Conservation (phyloP, 148 eudicot genomes). For the Silene conica region DNA sequence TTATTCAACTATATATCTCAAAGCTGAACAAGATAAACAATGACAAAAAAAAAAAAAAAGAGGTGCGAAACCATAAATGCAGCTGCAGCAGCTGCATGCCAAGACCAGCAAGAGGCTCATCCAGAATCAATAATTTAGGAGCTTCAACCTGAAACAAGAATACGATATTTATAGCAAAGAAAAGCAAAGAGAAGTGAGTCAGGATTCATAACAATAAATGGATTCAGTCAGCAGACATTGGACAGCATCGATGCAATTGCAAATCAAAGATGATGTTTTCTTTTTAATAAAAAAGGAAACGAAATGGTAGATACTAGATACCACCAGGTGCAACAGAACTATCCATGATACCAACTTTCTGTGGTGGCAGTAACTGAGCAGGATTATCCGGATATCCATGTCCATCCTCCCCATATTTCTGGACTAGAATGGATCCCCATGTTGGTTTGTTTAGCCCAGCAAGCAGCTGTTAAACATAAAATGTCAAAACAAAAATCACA, state of each 20-base stretch:
- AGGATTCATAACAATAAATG: background rate
- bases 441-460: conserved; percentile 92
- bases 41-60: background rate
- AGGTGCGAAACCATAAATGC: background rate
- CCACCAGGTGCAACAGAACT: background rate
- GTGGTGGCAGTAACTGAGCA: conserved; percentile 50
- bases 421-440: conserved; percentile 71
- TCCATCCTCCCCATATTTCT: conserved; percentile 65
- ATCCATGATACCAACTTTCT: conserved; percentile 61
- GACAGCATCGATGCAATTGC: background rate
- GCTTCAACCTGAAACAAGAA: conserved; percentile 62
- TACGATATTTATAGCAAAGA: background rate
- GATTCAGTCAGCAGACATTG: background rate
- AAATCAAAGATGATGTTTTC: background rate
- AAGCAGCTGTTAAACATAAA: conserved; percentile 57
- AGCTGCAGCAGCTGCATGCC: conserved; percentile 44
- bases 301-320: background rate
- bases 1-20: too few relatives aligned
- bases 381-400: conserved; percentile 43
- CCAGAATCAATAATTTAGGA: conserved; percentile 81
- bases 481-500: conserved; percentile 7
- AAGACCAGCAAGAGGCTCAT: conserved; percentile 99
- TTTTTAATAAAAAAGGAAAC: background rate
- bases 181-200: background rate
- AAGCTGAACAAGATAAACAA: background rate